A percentile compares a stretch with the other conserved stretches of the same genome.
phyloP scores from a whole-genome alignment of 225 moss, liverwort and hornwort genomes.

The Physcomitrellopsis africana region DNA sequence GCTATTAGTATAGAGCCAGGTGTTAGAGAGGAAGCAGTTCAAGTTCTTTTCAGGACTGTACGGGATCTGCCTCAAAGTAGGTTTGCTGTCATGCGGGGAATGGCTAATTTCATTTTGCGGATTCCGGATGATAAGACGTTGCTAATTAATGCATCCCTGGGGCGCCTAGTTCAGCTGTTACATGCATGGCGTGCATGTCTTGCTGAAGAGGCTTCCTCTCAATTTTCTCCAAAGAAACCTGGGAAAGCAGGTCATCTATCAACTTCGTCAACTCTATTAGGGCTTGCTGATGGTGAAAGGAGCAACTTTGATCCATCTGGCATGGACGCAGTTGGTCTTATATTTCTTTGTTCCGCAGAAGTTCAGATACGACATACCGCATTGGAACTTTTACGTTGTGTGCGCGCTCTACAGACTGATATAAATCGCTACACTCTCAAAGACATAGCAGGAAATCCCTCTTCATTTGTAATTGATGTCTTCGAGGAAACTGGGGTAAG shows the following conservation, averaged over 20 bases:
- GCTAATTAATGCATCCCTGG: conserved; percentile 92
- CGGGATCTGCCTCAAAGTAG: conserved; percentile 91
- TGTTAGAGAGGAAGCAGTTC: conserved; percentile 97
- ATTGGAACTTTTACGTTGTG: conserved; percentile 90
- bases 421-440: conserved; percentile 73
- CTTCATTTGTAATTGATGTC: conserved; percentile 97
- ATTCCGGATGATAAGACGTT: conserved; percentile 88
- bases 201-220: conserved; percentile 74
- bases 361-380: conserved; percentile 93
- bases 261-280: conserved; percentile 54
- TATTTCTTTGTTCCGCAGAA: conserved; percentile 97
- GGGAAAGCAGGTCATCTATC: conserved; percentile 51
- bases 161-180: conserved; percentile 89
- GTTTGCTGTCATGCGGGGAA: conserved; percentile 97
- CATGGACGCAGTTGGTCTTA: conserved; percentile 99
- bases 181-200: conserved; percentile 96
- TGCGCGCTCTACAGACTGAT: conserved; percentile 91
- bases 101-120: conserved; percentile 96
- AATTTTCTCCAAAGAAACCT: conserved; percentile 43
- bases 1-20: conserved; percentile 97
- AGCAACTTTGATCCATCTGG: conserved; percentile 94
- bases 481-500: conserved; percentile 99
- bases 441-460: conserved; percentile 59
- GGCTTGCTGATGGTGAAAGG: conserved; percentile 69
- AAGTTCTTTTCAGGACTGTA: conserved; percentile 97